Percentiles rank a stretch among this genome's conserved stretches.
Evolutionary conservation across 2,329 filamentous ascomycete genomes (phyloP).

Genomic region (Cladosporium sp.): DNA sequence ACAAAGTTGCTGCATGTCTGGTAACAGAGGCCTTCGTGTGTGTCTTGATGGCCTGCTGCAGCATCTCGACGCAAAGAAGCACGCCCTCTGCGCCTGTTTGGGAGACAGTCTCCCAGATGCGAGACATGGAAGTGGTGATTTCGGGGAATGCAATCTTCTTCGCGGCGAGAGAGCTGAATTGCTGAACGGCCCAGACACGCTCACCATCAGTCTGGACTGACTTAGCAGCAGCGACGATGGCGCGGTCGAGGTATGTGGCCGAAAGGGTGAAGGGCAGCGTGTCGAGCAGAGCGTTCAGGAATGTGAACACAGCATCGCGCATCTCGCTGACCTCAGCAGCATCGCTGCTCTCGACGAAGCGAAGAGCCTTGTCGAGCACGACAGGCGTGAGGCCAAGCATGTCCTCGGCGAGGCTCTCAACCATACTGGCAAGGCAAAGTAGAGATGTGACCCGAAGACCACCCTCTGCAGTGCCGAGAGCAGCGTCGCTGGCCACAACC

Average conservation of each 20-base stretch:
- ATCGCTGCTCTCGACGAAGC: conserved; percentile 58
- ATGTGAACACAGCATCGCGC: conserved; percentile 78
- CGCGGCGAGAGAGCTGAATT: conserved; percentile 73
- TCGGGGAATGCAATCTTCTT: conserved; percentile 74
- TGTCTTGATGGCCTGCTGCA: conserved; percentile 71
- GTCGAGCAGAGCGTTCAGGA: conserved; percentile 76
- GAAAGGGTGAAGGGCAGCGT: conserved; percentile 90
- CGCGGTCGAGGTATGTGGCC: conserved; percentile 67
- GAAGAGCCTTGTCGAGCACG: conserved; percentile 70
- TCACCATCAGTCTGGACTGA: conserved; percentile 51
- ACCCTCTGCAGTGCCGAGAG: conserved; percentile 71
- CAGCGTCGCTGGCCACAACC: conserved; percentile 73
- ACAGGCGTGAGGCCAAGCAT: conserved; percentile 80
- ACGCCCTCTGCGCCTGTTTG: conserved; percentile 38
- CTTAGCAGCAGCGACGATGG: conserved; percentile 70
- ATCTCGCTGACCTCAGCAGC: conserved; percentile 52
- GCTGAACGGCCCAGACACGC: conserved; percentile 20
- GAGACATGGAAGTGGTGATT: conserved; percentile 71
- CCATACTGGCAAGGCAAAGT: conserved; percentile 82
- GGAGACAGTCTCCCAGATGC: conserved; percentile 66
- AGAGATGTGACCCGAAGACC: conserved; percentile 80
- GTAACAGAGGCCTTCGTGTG: conserved; percentile 76
- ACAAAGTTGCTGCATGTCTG: conserved; percentile 71
- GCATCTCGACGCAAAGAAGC: conserved; percentile 40
- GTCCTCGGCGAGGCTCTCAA: conserved; percentile 82